Base-by-base conservation (phyloP, 164 flowering plant genomes). In the Annona squamosa region DNA sequence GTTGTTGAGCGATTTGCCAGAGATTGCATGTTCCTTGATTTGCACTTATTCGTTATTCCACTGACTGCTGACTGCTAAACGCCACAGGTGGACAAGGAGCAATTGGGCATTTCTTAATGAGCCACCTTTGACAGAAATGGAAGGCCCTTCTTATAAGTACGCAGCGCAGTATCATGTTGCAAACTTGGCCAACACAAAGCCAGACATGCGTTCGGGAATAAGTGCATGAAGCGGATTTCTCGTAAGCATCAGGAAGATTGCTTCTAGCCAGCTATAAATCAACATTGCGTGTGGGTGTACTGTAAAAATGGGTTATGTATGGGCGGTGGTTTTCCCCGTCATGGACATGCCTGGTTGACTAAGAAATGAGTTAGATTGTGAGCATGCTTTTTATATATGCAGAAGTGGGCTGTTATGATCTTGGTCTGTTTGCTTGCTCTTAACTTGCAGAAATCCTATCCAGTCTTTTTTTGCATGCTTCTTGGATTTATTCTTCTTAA, bases 21-120 rank as follows among this genome's bases (percentile, higher is more conserved):
- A 26, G 37, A 26, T 26, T 26, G 37, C n/a, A 5, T 52, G 48
- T 17, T 65, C 6, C 26, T 17, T 41, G 2, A 3, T 46, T 4
- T 59, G 5, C 59, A 52, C 59, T 52, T 12, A 52, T 52, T 52
- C 13, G 2, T 16, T 52, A 10, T 16, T 52, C 9, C 59, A 52
- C 13, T 52, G 2, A 9, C 13, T 16, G 13, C 9, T 63, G 3
- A 16, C 26, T 37, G 18, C 5, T 18, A 9, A 44, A 18, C 10
- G 19, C 63, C 78, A 69, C 85, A 93, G 97, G 98, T 93, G 98
- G 98, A 86, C 84, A 0, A 83, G 88, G 72, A 90, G 93, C 87
- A 87, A 77, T 75, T 91, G 81, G 86, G 98, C 98, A 45, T 82
- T 79, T 77, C 80, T 82, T 69, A 82, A 82, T 62, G 82, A 77